A percentile compares a stretch with the other conserved stretches of the same genome.
phyloP scores from a whole-genome alignment of 2,329 filamentous ascomycete species.

The Dothiorella sarmentorum region DNA sequence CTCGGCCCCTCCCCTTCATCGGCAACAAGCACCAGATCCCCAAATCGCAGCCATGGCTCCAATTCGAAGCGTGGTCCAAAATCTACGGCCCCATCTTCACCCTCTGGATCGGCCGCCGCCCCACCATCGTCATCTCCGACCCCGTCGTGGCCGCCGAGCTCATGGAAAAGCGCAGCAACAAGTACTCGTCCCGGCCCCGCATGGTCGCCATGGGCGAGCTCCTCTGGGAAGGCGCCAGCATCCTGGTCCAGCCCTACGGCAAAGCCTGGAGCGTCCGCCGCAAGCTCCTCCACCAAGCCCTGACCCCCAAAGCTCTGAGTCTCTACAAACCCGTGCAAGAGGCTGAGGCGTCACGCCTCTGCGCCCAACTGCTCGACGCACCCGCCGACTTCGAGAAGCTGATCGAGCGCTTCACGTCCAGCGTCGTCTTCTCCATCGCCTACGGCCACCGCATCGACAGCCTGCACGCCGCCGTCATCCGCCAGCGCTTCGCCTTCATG shows the following conservation, averaged over 20 bases:
- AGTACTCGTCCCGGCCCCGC: slow-evolving; percentile 44
- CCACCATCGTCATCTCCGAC: slow-evolving; percentile 46
- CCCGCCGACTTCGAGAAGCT: slow-evolving; percentile 45
- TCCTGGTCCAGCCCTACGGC: slow-evolving; percentile 50
- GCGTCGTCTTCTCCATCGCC: slow-evolving; percentile 50
- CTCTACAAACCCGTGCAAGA: slow-evolving; percentile 50
- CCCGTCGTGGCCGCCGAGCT: slow-evolving; percentile 44
- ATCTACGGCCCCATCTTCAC: slow-evolving; percentile 48
- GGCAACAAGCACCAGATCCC: slow-evolving; percentile 35
- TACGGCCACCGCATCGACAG: slow-evolving; percentile 52
- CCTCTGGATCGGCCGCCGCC: slow-evolving; percentile 47
- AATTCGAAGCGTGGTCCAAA: slow-evolving; percentile 44
- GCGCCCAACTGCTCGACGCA: slow-evolving; percentile 40
- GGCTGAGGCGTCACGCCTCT: slow-evolving; percentile 47
- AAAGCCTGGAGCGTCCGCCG: slow-evolving; percentile 46
- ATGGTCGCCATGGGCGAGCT: slow-evolving; percentile 47
- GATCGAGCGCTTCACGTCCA: slow-evolving; percentile 48
- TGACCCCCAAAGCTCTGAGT: slow-evolving; percentile 43
- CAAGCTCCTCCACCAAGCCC: slow-evolving; percentile 42
- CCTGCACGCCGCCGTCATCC: slow-evolving; percentile 46
- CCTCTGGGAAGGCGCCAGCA: slow-evolving; percentile 42
- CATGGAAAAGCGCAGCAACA: slow-evolving; percentile 45
- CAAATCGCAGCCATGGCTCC: slow-evolving; percentile 32
- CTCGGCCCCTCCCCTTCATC: slow-evolving; percentile 45
- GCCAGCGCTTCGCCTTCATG: slow-evolving; percentile 48